phyloP scores from a whole-genome alignment of 2,329 filamentous ascomycete genomes.

The Penicillium freii region DNA sequence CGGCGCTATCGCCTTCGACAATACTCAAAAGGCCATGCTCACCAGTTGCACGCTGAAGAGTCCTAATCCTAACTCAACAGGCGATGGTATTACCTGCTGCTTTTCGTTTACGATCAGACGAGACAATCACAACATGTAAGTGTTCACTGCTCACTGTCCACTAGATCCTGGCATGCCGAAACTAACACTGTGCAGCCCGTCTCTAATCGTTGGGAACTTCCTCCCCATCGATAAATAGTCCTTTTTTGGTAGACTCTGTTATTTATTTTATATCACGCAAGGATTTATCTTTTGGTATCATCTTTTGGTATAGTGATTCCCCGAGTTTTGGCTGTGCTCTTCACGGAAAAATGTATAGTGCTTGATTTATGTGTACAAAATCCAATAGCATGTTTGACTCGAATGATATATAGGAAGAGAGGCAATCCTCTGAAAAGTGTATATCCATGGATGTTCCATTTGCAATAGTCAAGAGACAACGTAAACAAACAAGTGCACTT shows the following conservation, averaged over 20 bases:
- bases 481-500: background rate
- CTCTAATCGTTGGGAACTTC: conserved; percentile 95
- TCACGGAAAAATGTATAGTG: conserved; percentile 17
- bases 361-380: conserved; percentile 8
- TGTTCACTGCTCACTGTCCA: conserved; percentile 11
- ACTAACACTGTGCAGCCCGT: conserved; percentile 61
- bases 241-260: background rate
- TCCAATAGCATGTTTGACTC: background rate
- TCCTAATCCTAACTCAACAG: conserved; percentile 66
- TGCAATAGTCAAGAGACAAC: background rate
- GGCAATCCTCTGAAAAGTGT: background rate
- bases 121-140: conserved; percentile 95
- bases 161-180: background rate
- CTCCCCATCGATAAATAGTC: conserved; percentile 61
- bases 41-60: conserved; percentile 91
- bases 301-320: conserved; percentile 17
- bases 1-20: conserved; percentile 93
- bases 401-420: background rate
- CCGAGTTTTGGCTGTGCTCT: conserved; percentile 8
- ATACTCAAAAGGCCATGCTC: conserved; percentile 87
- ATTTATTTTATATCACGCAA: conserved; percentile 1
- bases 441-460: background rate
- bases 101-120: conserved; percentile 96
- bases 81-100: conserved; percentile 81
- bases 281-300: conserved; percentile 6